Evolutionary conservation across 2,329 filamentous ascomycete genomes (phyloP).

Genomic region (Beauveria asiatica): DNA sequence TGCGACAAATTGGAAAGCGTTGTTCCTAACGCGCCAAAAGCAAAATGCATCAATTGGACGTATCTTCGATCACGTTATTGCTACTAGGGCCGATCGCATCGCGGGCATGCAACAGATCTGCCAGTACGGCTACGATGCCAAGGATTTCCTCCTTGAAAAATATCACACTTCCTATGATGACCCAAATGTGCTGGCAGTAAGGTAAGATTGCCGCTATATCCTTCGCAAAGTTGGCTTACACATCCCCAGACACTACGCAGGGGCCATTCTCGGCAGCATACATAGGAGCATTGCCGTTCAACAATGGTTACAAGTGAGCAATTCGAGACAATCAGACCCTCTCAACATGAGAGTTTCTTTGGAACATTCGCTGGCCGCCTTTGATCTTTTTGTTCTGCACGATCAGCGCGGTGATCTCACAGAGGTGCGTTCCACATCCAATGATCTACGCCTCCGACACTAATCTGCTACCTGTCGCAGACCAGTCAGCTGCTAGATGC

Average conservation of each 20-base stretch:
- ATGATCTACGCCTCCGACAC: slow-evolving; percentile 10
- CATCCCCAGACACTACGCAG: slow-evolving; percentile 59
- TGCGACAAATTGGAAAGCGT: slow-evolving; percentile 63
- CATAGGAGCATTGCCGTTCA: slow-evolving; percentile 72
- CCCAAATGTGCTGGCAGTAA: slow-evolving; percentile 70
- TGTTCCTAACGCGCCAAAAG: slow-evolving; percentile 50
- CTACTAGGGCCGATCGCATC: slow-evolving; percentile 61
- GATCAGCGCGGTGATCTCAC: slow-evolving; percentile 65
- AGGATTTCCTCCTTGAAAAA: slow-evolving; percentile 70
- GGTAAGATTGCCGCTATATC: slow-evolving; percentile 27
- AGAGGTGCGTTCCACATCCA: slow-evolving; percentile 43
- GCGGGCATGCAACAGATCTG: slow-evolving; percentile 64
- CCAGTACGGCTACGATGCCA: slow-evolving; percentile 72
- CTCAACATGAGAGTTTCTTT: slow-evolving; percentile 40
- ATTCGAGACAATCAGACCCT: slow-evolving; percentile 24
- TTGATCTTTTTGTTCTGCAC: slow-evolving; percentile 81
- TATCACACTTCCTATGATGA: slow-evolving; percentile 47
- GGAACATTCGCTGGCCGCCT: slow-evolving; percentile 69
- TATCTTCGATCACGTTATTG: slow-evolving; percentile 60
- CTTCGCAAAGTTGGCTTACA: slow-evolving; percentile 14
- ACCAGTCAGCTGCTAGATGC: slow-evolving; percentile 56
- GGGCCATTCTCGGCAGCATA: slow-evolving; percentile 66
- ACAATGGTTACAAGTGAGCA: slow-evolving; percentile 49
- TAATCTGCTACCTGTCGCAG: slow-evolving; percentile 26
- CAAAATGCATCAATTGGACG: slow-evolving; percentile 43